Percentiles rank a stretch among this genome's conserved stretches.
phyloP scores from a whole-genome alignment of 768 basidiomycete species.

The Suillus paluster region DNA sequence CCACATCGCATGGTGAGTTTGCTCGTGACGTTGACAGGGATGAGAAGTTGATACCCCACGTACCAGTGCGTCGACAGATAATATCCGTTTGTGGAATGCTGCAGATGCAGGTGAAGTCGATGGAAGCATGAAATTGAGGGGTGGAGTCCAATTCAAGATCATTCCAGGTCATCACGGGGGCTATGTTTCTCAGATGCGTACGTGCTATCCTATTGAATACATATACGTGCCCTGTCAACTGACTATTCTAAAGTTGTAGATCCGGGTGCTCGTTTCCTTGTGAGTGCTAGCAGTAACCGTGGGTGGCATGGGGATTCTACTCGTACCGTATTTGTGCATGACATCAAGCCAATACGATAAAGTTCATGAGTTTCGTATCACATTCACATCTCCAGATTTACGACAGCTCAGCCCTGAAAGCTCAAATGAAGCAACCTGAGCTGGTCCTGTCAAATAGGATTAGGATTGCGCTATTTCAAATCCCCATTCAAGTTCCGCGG shows the following conservation, averaged over 20 bases:
- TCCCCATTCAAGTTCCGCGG: slow-evolving; percentile 36
- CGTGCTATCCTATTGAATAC: slow-evolving; percentile 37
- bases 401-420: slow-evolving; percentile 17
- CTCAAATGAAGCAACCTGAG: slow-evolving; percentile 11
- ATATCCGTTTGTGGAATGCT: slow-evolving; percentile 92
- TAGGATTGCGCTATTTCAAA: slow-evolving; percentile 38
- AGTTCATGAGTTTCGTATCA: slow-evolving; percentile 18
- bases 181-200: slow-evolving; percentile 90
- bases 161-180: slow-evolving; percentile 97
- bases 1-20: slow-evolving; percentile 84
- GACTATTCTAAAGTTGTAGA: slow-evolving; percentile 70
- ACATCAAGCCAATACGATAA: slow-evolving; percentile 61
- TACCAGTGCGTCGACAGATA: slow-evolving; percentile 86
- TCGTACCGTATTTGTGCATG: slow-evolving; percentile 88
- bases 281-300: slow-evolving; percentile 91
- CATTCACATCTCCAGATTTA: slow-evolving; percentile 22
- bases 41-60: slow-evolving; percentile 23
- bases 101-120: slow-evolving; percentile 76
- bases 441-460: slow-evolving; percentile 22
- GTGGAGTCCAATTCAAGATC: slow-evolving; percentile 89
- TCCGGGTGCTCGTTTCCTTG: slow-evolving; percentile 79
- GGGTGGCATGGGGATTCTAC: slow-evolving; percentile 95
- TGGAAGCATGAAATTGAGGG: slow-evolving; percentile 59
- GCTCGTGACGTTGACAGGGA: slow-evolving; percentile 17
- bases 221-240: slow-evolving; percentile 25